Evolutionary conservation across 2,329 filamentous ascomycete species (phyloP).

Genomic region (Polychaeton citri): DNA sequence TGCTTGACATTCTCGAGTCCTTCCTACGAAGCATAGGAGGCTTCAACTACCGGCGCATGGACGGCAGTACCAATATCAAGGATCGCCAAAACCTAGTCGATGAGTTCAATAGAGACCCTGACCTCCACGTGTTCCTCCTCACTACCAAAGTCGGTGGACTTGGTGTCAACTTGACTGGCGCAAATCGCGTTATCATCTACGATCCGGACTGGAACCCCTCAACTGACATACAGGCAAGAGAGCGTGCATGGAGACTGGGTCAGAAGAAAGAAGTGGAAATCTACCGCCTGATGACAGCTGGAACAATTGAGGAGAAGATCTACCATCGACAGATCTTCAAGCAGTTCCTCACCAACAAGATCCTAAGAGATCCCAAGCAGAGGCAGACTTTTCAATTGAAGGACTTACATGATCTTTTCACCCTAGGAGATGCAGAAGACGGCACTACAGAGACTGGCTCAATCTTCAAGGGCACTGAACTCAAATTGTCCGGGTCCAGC

Average conservation of each 20-base stretch:
- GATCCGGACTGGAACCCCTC: conserved; percentile 99
- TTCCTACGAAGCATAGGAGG: conserved; percentile 57
- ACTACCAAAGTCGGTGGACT: conserved; percentile 93
- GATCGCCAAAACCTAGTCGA: conserved; percentile 83
- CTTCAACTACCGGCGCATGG: conserved; percentile 78
- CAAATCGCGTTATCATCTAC: conserved; percentile 92
- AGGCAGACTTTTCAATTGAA: conserved; percentile 79
- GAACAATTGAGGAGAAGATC: conserved; percentile 98
- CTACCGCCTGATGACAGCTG: conserved; percentile 93
- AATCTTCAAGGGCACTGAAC: conserved; percentile 78
- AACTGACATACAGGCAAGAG: conserved; percentile 86
- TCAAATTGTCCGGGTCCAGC: conserved; percentile 38
- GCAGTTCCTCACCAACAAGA: conserved; percentile 93
- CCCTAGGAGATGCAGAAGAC: conserved; percentile 51
- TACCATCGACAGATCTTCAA: conserved; percentile 99
- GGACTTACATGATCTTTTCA: conserved; percentile 87
- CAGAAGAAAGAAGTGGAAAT: conserved; percentile 94
- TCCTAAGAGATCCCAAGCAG: conserved; percentile 86
- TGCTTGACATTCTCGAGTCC: conserved; percentile 85
- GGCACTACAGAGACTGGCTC: conserved; percentile 70
- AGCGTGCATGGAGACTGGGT: conserved; percentile 88
- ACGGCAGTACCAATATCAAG: conserved; percentile 80
- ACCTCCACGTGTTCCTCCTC: conserved; percentile 77
- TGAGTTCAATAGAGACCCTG: conserved; percentile 71
- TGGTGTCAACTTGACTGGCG: conserved; percentile 87